A percentile compares a stretch with the other conserved stretches of the same genome.
These are phyloP conservation scores for Verbascum thapsus DNA, from an alignment of 257 asterid genomes.

Conservation along the genomic window DNA sequence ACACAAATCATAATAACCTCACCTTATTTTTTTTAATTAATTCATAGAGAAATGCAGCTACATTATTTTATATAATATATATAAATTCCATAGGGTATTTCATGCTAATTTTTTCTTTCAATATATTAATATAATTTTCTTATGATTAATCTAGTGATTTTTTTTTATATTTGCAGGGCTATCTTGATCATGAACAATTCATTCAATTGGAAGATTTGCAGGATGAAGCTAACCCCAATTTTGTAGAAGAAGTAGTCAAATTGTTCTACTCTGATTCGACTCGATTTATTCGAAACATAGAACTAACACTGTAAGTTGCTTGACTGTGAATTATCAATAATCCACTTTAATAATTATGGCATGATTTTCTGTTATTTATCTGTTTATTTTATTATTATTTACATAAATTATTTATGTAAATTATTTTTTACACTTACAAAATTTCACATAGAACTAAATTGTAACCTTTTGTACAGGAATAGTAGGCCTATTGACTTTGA, in stretches of 20 bases:
- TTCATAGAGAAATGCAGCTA: constrained; percentile 8
- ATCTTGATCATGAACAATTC: constrained; percentile 73
- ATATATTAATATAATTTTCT: not conserved
- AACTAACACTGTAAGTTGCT: constrained; percentile 53
- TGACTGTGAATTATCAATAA: not conserved
- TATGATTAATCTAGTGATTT: not conserved
- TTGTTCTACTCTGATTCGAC: constrained; percentile 62
- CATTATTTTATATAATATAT: constrained; percentile 6
- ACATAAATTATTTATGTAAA: too few relatives aligned
- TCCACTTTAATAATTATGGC: not conserved
- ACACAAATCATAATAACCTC: too few relatives aligned
- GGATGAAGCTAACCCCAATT: constrained; percentile 79
- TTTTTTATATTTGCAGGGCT: constrained; percentile 48
- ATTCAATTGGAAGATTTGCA: constrained; percentile 70
- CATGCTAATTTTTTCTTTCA: not conserved
- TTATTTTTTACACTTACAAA: too few relatives aligned
- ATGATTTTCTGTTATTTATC: constrained; percentile 6
- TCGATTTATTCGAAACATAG: constrained; percentile 61
- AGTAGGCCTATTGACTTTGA: constrained; percentile 55
- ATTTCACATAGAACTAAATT: too few relatives aligned
- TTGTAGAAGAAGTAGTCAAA: constrained; percentile 77
- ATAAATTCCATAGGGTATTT: not conserved
- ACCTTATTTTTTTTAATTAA: too few relatives aligned
- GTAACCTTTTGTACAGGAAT: constrained; percentile 41
- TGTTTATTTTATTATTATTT: too few relatives aligned